These are phyloP conservation scores for Collybia nuda DNA, from an alignment of 768 basidiomycete species.

Conservation along the genomic window DNA sequence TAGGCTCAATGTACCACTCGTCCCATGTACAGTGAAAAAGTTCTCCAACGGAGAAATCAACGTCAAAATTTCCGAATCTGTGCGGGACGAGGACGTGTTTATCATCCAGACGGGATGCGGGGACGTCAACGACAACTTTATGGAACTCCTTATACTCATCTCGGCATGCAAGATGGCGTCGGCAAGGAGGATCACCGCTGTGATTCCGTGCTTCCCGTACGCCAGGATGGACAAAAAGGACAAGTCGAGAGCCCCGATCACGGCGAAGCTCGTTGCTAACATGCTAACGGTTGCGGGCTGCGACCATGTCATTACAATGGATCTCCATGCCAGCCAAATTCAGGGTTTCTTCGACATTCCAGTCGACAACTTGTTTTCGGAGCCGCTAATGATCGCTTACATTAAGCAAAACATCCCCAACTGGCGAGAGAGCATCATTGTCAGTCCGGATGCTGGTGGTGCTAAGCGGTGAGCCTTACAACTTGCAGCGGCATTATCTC, in stretches of 20 bases:
- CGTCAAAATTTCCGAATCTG: slow-evolving; percentile 92
- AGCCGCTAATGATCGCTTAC: slow-evolving; percentile 92
- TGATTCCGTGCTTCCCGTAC: slow-evolving; percentile 98
- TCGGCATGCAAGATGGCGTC: slow-evolving; percentile 98
- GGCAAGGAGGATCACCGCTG: slow-evolving; percentile 92
- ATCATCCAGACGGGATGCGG: slow-evolving; percentile 91
- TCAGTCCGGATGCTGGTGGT: slow-evolving; percentile 96
- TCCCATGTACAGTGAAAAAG: slow-evolving; percentile 81
- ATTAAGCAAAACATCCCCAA: slow-evolving; percentile 83
- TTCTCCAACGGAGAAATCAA: slow-evolving; percentile 96
- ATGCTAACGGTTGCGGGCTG: slow-evolving; percentile 97
- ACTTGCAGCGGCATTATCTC: slow-evolving; percentile 3
- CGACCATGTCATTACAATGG: slow-evolving; percentile 99
- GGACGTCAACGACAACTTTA: slow-evolving; percentile 94
- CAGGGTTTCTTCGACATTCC: slow-evolving; percentile 99
- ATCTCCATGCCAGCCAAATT: slow-evolving; percentile 95
- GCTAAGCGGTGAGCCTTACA: slow-evolving; percentile 82
- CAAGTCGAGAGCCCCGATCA: slow-evolving; percentile 93
- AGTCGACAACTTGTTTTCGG: slow-evolving; percentile 95
- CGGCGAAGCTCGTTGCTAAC: slow-evolving; percentile 96
- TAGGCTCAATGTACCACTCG: slow-evolving; percentile 89
- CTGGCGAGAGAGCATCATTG: slow-evolving; percentile 89
- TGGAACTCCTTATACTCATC: slow-evolving; percentile 98
- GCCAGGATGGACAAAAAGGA: slow-evolving; percentile 99
- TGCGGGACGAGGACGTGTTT: slow-evolving; percentile 98